Base-by-base conservation (phyloP, 2,329 filamentous ascomycete genomes). In the Ceratocystis diversiconidia region DNA sequence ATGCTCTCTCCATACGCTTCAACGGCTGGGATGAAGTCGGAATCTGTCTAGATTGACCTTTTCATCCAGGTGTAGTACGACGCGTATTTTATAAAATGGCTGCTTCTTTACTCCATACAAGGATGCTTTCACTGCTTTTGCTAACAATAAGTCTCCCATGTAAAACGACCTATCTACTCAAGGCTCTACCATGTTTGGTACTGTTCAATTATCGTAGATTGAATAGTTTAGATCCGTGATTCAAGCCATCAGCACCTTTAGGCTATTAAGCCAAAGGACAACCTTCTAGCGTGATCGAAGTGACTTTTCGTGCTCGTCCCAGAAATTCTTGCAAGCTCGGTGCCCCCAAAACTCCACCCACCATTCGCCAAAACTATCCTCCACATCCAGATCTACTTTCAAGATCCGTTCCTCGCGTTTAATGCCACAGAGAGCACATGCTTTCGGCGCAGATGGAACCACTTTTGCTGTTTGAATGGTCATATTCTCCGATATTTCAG, bases 341-440 rank as follows among this genome's bases (percentile, higher is more conserved):
- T 92, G 88, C 0, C 87, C 90, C 87, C 90, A 92, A 73, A 92
- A 87, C 59, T 96, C 91, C 52, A 88, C 79, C 92, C 92, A 97
- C 90, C 91, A 97, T 77, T 97, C 92, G 12, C 90, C 91, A 78
- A 96, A 96, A 73, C 88, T 91, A 74, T 97, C 92, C 71, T 92
- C 86, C 7, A 95, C 84, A 30, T 86, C 80, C 63, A 85, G 78
- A 71, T 95, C 91, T 43, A 94, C 82, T 72, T 86, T 90, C 22
- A 77, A 74, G 10, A 96, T 79, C 62, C 92, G 82, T 76, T 97
- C 92, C 50, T 96, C 90, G 69, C 92, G 80, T 76, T 89, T 94
- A 69, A 97, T 75, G 0, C 92, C 92, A 74, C 92, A 97, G 41
- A 97, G 78, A 62, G 92, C 82, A 75, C 92, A 97, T 0, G 86